Evolutionary conservation across 108 stramenopile genomes (phyloP), one percentile per base, ranked within the genome.

Genomic region (Heterococcus sp.): DNA sequence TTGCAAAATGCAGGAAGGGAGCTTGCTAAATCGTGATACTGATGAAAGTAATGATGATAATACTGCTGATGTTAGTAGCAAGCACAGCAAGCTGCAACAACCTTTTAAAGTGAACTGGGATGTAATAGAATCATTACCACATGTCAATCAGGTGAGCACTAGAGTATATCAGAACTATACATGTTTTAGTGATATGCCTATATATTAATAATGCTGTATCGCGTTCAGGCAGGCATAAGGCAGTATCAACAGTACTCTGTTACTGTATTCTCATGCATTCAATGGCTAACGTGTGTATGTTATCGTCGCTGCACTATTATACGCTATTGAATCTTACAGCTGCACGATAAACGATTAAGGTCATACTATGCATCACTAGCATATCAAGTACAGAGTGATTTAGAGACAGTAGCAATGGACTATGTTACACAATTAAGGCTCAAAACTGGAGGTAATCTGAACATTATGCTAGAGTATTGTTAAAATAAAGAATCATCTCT

Each of bases 361-460:
- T 63, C 75, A 0, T 85, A 40, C 74, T 79, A 81, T 39, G 86
- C 83, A 21, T 63, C 32, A 2, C 34, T 87, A 32, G 86, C 86
- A 58, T 58, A 14, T 58, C 70, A 0, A 35, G 38, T 27, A 35
- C 35, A 21, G 1, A 1, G 67, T 32, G 65, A 28, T 90, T 46
- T 32, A 66, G 31, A 46, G 89, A 21, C 70, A 75, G 89, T 75
- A 76, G 84, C 35, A 84, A 87, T 71, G 82, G 93, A 93, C 73
- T 94, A 93, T 86, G 92, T 96, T 30, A 73, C 72, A 35, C 88
- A 92, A 75, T 92, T 93, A 40, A 92, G 92, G 75, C 82, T 93
- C 65, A 46, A 84, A 73, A 95, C 93, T 2, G 93, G 93, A 1
- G 86, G 71, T 32, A 27, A 67, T 73, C 74, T 8, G 65, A 75